phyloP scores from a whole-genome alignment of 2,329 filamentous ascomycete species.

The Alternaria rosae region DNA sequence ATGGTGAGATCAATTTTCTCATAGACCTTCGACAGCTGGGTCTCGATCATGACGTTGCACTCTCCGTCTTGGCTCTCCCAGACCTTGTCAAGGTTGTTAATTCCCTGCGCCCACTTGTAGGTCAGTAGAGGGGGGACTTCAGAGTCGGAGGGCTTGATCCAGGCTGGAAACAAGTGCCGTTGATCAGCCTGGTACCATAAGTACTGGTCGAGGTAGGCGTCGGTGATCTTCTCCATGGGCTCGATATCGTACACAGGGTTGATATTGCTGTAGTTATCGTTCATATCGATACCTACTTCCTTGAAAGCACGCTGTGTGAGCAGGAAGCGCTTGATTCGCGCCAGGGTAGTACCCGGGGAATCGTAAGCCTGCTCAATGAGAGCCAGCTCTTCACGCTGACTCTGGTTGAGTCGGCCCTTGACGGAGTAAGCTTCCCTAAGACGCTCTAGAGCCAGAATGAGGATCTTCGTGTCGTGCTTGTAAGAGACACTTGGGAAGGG shows the following conservation, averaged over 20 bases:
- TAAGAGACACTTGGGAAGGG: constrained; percentile 99
- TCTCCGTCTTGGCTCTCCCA: constrained; percentile 95
- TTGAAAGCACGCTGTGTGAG: constrained; percentile 98
- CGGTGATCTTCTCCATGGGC: constrained; percentile 98
- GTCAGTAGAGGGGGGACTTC: constrained; percentile 93
- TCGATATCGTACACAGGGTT: constrained; percentile 99
- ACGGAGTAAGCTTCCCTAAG: constrained; percentile 96
- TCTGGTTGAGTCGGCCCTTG: constrained; percentile 95
- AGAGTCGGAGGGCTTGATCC: constrained; percentile 99
- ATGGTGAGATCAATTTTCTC: constrained; percentile 98
- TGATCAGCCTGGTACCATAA: constrained; percentile 99
- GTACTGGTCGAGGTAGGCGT: constrained; percentile 98
- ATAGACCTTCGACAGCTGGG: constrained; percentile 97
- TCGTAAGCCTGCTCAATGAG: constrained; percentile 98
- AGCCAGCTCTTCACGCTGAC: constrained; percentile 93
- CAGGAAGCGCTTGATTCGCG: constrained; percentile 96
- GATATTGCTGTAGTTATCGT: constrained; percentile 99
- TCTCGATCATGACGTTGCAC: constrained; percentile 99
- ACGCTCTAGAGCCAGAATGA: constrained; percentile 92
- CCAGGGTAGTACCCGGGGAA: constrained; percentile 92
- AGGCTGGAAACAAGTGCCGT: constrained; percentile 93
- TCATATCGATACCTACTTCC: constrained; percentile 99
- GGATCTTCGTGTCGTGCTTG: constrained; percentile 99
- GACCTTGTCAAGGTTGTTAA: constrained; percentile 95
- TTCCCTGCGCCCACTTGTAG: constrained; percentile 99